Base-by-base conservation (phyloP, 352 stramenopile species). In the Globisporangium alternatum region DNA sequence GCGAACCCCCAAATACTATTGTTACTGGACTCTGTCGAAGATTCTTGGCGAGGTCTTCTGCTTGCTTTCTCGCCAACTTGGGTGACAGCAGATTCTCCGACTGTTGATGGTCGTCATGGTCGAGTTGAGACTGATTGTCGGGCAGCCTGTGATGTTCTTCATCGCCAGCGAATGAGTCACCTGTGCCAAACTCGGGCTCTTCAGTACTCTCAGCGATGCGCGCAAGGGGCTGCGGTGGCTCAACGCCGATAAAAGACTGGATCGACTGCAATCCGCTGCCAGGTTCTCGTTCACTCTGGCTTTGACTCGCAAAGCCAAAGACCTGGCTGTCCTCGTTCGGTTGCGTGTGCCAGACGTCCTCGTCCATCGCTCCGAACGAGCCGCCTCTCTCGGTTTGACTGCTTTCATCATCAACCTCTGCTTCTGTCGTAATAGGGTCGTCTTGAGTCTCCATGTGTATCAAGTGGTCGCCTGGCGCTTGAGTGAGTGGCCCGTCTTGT, bases 331-430 rank as follows among this genome's bases (percentile, higher is more conserved):
- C 60, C 15, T 61, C 60, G 17, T 49, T 61, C 13, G 60, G 60
- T 17, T 66, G 60, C 22, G 60, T 66, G 5, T 66, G 60, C 60
- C 60, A 66, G 1, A 53, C 17, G 10, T 61, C 60, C 21, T 51
- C 37, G 37, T 60, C 55, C 37, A 60, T 60, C 37, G 22, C 37
- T 10, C 21, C 33, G 22, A 44, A 57, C 19, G 52, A 57, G 19
- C 21, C 19, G 19, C 52, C 13, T 28, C 31, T 39, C 19, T 44
- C 52, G 3, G 19, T 21, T n/a, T 57, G 52, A 52, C 45, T 52
- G 10, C 52, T 30, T 12, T 44, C 52, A 22, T 31, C 19, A 37
- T 41, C 51, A 15, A 10, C 31, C 31, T 30, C 19, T 30, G 19
- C 30, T 15, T 43, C 30, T 41, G 30, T 10, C 19, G 51, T 9